Evolutionary conservation across 306 rosid genomes (phyloP).

Genomic region (Neltuma alba): DNA sequence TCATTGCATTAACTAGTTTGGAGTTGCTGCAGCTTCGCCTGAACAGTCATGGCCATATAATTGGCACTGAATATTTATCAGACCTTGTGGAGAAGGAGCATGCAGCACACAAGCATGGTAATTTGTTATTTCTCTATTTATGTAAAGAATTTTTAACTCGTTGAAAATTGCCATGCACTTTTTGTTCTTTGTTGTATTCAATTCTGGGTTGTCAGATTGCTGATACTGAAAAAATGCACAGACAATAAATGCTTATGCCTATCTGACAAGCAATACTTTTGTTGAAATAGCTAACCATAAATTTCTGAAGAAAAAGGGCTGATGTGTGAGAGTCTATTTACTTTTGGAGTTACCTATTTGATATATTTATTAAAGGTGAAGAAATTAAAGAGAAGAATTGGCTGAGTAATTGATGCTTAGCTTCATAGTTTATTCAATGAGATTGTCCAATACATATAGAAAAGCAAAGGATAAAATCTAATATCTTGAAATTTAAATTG

Average conservation of each 20-base stretch:
- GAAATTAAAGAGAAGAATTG: no score
- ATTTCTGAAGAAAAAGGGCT: background rate
- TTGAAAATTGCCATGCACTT: background rate
- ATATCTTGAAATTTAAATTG: no score
- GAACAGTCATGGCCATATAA: slow-evolving; percentile 74
- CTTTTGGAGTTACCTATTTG: slow-evolving; percentile 4
- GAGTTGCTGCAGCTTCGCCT: slow-evolving; percentile 80
- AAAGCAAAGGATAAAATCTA: no score
- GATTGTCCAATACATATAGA: no score
- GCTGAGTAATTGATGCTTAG: no score
- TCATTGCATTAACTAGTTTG: slow-evolving; percentile 17
- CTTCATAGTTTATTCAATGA: no score
- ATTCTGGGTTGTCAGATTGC: slow-evolving; percentile 14
- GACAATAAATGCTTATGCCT: background rate
- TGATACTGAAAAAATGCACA: background rate
- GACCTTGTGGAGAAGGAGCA: slow-evolving; percentile 97
- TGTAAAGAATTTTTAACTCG: slow-evolving; percentile 1
- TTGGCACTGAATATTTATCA: slow-evolving; percentile 91
- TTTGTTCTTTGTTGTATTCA: background rate
- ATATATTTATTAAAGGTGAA: background rate
- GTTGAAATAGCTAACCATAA: background rate
- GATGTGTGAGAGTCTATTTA: background rate
- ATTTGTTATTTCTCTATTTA: slow-evolving; percentile 28
- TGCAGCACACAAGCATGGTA: slow-evolving; percentile 69
- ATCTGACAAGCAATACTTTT: background rate